Evolutionary conservation across 1,284 basidiomycete species (phyloP), one percentile per base, ranked within the genome.

Genomic region (Grifola frondosa): DNA sequence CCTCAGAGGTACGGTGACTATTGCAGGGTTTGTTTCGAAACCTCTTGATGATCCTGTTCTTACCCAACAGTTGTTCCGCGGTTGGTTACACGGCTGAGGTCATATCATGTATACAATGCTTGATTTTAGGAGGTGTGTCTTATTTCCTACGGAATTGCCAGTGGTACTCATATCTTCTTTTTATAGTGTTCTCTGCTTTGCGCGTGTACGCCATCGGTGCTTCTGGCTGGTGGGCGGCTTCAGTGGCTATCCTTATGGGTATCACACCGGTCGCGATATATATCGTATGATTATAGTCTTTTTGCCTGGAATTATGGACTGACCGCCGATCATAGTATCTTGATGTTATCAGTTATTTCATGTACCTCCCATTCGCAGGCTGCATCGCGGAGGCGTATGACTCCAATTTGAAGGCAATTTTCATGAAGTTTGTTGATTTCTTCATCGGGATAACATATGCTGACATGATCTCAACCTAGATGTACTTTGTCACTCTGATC

Each of bases 121-220:
- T n/a, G n/a, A n/a, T n/a, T n/a, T n/a, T n/a, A n/a, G n/a, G n/a
- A n/a, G n/a, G n/a, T n/a, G n/a, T n/a, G n/a, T n/a, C n/a, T n/a
- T n/a, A n/a, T n/a, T n/a, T n/a, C n/a, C n/a, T n/a, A n/a, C n/a
- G n/a, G n/a, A n/a, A n/a, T n/a, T n/a, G n/a, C n/a, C n/a, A n/a
- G n/a, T n/a, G n/a, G n/a, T n/a, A n/a, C n/a, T n/a, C n/a, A n/a
- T n/a, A n/a, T n/a, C n/a, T n/a, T n/a, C n/a, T n/a, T n/a, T n/a
- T n/a, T n/a, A n/a, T 21, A 48, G 46, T 20, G 11, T 52, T 52
- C 34, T 30, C 32, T 17, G 47, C 42, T 5, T 34, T 52, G 2
- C 42, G 50, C 7, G 41, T 49, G n/a, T 48, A 52, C 13, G 30
- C 34, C 6, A 52, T 49, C 30, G 49, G 49, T 11, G n/a, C 36